Conservation (phyloP, 2,329 filamentous ascomycete genomes). For the Aspergillus sp. region DNA sequence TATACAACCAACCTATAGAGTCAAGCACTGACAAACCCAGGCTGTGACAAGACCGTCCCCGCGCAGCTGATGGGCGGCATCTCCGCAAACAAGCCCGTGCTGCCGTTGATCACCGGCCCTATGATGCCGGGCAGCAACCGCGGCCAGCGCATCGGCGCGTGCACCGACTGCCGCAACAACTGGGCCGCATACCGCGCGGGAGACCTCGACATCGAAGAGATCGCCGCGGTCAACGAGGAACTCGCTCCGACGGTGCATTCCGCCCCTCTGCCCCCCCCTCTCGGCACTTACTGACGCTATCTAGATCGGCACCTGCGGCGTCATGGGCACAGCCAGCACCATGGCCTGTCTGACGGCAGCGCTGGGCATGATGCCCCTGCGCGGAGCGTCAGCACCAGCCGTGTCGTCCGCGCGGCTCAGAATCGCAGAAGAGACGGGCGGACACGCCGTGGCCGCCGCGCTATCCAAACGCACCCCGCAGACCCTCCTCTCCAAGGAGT, state of each 20-base stretch:
- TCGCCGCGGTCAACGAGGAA: conserved; percentile 68
- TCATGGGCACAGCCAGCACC: conserved; percentile 58
- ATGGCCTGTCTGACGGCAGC: conserved; percentile 56
- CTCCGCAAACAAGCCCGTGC: conserved; percentile 69
- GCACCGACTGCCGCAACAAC: conserved; percentile 72
- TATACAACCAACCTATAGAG: neutral
- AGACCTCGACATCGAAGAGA: conserved; percentile 69
- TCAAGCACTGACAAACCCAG: conserved; percentile 35
- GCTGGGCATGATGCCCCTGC: conserved; percentile 53
- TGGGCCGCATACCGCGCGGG: conserved; percentile 70
- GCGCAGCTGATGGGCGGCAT: conserved; percentile 75
- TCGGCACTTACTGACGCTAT: neutral
- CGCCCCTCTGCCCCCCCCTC: neutral
- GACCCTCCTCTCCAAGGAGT: conserved; percentile 45
- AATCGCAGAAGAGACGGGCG: conserved; percentile 56
- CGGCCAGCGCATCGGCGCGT: conserved; percentile 66
- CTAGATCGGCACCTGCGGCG: conserved; percentile 53
- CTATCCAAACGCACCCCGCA: conserved; percentile 43
- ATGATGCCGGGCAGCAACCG: conserved; percentile 72
- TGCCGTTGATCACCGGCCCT: conserved; percentile 68
- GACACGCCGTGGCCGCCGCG: conserved; percentile 47
- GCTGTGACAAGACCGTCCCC: conserved; percentile 72
- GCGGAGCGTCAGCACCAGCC: conserved; percentile 54
- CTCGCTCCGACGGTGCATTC: conserved; percentile 62
- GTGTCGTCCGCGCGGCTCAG: conserved; percentile 52